Evolutionary conservation across 345 rosid genomes (phyloP), one percentile per base, ranked within the genome.

Genomic region (Aquilaria yunnanensis): DNA sequence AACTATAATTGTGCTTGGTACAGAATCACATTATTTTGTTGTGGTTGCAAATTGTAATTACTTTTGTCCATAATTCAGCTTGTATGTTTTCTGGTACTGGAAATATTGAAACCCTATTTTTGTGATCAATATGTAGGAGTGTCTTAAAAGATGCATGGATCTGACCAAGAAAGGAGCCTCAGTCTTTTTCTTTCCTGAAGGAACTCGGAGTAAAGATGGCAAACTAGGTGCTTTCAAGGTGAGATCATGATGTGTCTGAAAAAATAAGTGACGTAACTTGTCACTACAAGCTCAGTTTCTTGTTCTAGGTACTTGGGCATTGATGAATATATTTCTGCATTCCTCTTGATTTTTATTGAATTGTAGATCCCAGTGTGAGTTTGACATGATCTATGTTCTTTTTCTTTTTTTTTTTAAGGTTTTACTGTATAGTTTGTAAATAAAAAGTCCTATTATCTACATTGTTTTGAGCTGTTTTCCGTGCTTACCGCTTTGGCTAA

Each of bases 201-300:
- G 97, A 70, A 94, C 99, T 34, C 84, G 96, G 56, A 86, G 93
- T 75, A 94, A 75, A 67, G 97, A 90, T 66, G 96, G 96, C 43
- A 86, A 72, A 54, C 70, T 94, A 72, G 82, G 96, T 66, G 61
- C 75, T 70, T 94, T 94, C 72, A 94, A 90, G 99, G 99, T 94
- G 75, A 77, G 70, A 37, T 55, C 32, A 41, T 70, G 48, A 32
- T 54, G 37, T 23, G 5, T 37, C 43, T 2, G 23, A 41, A 47
- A 10, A 55, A 64, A 43, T 52, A 14, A 47, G 12, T 23, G 31
- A 46, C 32, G 31, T 57, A 2, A 12, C 56, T 32, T 57, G 8
- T 10, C 45, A 43, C 61, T 9, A 54, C 29, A 8, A 31, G 59
- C 62, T 31, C 57, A 43, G 49, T 45, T 11, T n/a, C 29, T 32